phyloP scores from a whole-genome alignment of 108 stramenopile species.

The Nannochloropsis gaditana region DNA sequence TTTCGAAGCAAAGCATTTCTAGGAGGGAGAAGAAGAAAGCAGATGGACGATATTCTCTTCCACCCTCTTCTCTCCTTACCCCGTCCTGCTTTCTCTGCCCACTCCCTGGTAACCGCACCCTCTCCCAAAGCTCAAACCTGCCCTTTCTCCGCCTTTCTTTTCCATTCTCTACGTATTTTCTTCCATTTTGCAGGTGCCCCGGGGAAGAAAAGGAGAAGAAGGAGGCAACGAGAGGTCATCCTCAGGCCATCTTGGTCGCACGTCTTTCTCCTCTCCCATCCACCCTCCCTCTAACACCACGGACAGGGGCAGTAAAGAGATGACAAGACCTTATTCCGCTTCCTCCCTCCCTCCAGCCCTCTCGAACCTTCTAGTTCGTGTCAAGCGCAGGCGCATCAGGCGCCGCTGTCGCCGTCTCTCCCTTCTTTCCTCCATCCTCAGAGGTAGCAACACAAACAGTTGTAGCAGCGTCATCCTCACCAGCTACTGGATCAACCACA shows the following conservation, averaged over 20 bases:
- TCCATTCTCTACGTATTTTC: too few species aligned
- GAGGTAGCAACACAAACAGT: neutral
- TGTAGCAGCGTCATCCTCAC: neutral
- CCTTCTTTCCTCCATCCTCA: neutral
- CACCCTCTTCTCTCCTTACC: too few species aligned
- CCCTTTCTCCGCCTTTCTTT: too few species aligned
- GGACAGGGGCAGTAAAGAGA: neutral
- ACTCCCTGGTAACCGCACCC: too few species aligned
- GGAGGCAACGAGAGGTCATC: neutral
- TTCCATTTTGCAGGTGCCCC: too few species aligned
- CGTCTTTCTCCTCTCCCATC: neutral
- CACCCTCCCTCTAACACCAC: neutral
- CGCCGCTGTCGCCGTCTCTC: neutral
- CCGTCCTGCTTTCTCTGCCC: too few species aligned
- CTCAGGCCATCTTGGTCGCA: neutral
- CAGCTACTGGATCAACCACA: neutral
- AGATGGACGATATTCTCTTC: too few species aligned
- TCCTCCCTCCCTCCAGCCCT: neutral
- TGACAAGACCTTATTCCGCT: neutral
- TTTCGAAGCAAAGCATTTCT: too few species aligned
- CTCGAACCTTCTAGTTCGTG: neutral
- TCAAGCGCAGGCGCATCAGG: neutral
- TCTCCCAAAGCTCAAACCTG: too few species aligned
- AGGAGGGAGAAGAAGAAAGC: too few species aligned
- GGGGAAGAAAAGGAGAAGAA: constrained; percentile 13